These are phyloP conservation scores for Irpex sp. DNA, from an alignment of 1,284 basidiomycete species.

Conservation along the genomic window DNA sequence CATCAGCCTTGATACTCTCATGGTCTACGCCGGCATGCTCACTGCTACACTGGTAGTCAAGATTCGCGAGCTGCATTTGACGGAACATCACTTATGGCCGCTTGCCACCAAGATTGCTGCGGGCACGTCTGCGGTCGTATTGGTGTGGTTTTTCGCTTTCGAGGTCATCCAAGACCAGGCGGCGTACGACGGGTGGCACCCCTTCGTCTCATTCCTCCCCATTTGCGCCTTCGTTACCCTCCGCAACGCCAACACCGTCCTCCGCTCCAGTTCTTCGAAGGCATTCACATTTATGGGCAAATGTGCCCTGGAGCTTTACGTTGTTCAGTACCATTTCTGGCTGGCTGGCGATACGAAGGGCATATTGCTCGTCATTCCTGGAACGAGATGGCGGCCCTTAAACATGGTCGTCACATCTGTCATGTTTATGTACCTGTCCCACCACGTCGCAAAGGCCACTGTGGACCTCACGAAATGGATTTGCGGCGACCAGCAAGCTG, in stretches of 20 bases:
- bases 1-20: constrained; percentile 82
- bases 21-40: constrained; percentile 86
- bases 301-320: constrained; percentile 84
- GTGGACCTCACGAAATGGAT: constrained; percentile 70
- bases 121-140: constrained; percentile 44
- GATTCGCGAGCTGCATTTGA: constrained; percentile 67
- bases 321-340: constrained; percentile 90
- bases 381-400: constrained; percentile 64
- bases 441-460: constrained; percentile 75
- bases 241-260: constrained; percentile 68
- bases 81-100: constrained; percentile 68
- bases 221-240: constrained; percentile 72
- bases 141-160: constrained; percentile 81
- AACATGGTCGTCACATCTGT: constrained; percentile 76
- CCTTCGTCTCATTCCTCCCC: constrained; percentile 79
- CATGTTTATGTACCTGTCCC: constrained; percentile 77
- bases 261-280: constrained; percentile 67
- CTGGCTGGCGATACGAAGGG: constrained; percentile 86
- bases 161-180: constrained; percentile 78
- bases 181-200: constrained; percentile 82
- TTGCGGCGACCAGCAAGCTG: constrained; percentile 39
- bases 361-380: constrained; percentile 75
- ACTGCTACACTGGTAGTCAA: constrained; percentile 74
- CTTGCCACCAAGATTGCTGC: constrained; percentile 44
- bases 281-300: constrained; percentile 79